phyloP scores from a whole-genome alignment of 2,329 filamentous ascomycete species.

The Exophiala oligosperma region DNA sequence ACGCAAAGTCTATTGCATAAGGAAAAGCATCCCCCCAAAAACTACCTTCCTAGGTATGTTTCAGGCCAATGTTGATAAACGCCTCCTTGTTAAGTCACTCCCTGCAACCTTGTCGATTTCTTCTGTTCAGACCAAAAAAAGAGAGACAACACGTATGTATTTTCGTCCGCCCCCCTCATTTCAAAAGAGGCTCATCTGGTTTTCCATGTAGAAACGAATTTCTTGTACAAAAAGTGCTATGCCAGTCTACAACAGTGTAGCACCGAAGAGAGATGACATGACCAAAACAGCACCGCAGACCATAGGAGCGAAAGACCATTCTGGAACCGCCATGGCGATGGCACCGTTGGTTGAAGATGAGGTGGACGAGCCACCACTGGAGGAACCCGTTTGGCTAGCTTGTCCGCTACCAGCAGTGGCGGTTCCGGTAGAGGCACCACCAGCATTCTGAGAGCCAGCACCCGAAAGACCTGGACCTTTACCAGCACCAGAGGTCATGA shows the following conservation, averaged over 20 bases:
- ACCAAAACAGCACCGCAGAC: constrained; percentile 53
- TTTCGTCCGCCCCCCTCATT: background rate
- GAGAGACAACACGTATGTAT: background rate
- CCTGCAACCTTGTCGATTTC: background rate
- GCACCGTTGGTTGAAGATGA: constrained; percentile 32
- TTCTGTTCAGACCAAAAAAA: constrained; percentile 11
- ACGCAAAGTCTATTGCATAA: constrained; percentile 20
- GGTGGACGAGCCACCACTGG: constrained; percentile 22
- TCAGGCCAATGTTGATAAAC: constrained; percentile 10
- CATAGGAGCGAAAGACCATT: constrained; percentile 51
- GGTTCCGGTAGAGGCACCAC: constrained; percentile 49
- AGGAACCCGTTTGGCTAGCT: constrained; percentile 32
- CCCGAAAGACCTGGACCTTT: constrained; percentile 57
- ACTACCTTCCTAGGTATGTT: constrained; percentile 5
- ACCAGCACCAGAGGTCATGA: constrained; percentile 60
- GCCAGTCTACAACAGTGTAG: constrained; percentile 41
- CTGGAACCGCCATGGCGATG: constrained; percentile 40
- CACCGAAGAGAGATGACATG: constrained; percentile 56
- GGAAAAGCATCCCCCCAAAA: background rate
- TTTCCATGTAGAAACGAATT: constrained; percentile 1
- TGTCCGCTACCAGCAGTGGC: constrained; percentile 52
- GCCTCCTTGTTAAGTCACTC: background rate
- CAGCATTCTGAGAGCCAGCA: constrained; percentile 56
- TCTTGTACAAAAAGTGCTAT: constrained; percentile 2
- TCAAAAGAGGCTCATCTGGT: constrained; percentile 2